A percentile compares a stretch with the other conserved stretches of the same genome.
Conservation (phyloP, 2,329 filamentous ascomycete species). For the Fusarium oligoseptatum region DNA sequence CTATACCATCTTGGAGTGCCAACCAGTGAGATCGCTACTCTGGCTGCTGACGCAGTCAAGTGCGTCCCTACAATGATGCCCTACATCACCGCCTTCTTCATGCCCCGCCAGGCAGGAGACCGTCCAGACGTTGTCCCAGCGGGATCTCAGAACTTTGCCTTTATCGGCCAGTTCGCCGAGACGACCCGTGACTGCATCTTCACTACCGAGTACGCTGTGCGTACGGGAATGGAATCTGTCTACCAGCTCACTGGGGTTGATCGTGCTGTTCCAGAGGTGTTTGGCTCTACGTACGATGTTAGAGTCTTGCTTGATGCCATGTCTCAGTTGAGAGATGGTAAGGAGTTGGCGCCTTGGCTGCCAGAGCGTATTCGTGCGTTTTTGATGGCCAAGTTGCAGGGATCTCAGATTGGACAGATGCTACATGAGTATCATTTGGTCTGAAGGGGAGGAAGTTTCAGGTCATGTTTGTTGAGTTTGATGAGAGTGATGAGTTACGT, state of each 20-base stretch:
- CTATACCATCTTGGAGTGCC: slow-evolving; percentile 29
- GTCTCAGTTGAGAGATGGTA: slow-evolving; percentile 22
- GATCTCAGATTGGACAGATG: slow-evolving; percentile 25
- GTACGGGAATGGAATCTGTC: slow-evolving; percentile 55
- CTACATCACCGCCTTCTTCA: slow-evolving; percentile 30
- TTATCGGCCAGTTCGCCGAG: slow-evolving; percentile 30
- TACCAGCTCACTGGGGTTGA: slow-evolving; percentile 33
- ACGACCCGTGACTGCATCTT: slow-evolving; percentile 36
- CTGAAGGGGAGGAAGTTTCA: background rate
- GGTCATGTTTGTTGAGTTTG: background rate
- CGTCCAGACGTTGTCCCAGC: slow-evolving; percentile 16
- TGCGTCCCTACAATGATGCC: slow-evolving; percentile 33
- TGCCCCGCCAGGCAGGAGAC: slow-evolving; percentile 26
- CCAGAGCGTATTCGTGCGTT: slow-evolving; percentile 18
- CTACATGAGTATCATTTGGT: slow-evolving; percentile 27
- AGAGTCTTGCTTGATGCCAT: slow-evolving; percentile 14
- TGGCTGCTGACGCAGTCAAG: slow-evolving; percentile 23
- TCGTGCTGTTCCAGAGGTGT: slow-evolving; percentile 26
- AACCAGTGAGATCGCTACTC: slow-evolving; percentile 13
- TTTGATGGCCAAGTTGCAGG: slow-evolving; percentile 12
- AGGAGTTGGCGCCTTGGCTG: slow-evolving; percentile 21
- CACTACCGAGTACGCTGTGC: slow-evolving; percentile 52
- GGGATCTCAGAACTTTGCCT: slow-evolving; percentile 25
- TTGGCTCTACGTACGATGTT: slow-evolving; percentile 25
- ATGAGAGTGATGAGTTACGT: slow-evolving; percentile 1